Percentiles rank a stretch among this genome's conserved stretches.
Evolutionary conservation across 495 filamentous ascomycete species (phyloP).

Genomic region (Bombardia bombarda): DNA sequence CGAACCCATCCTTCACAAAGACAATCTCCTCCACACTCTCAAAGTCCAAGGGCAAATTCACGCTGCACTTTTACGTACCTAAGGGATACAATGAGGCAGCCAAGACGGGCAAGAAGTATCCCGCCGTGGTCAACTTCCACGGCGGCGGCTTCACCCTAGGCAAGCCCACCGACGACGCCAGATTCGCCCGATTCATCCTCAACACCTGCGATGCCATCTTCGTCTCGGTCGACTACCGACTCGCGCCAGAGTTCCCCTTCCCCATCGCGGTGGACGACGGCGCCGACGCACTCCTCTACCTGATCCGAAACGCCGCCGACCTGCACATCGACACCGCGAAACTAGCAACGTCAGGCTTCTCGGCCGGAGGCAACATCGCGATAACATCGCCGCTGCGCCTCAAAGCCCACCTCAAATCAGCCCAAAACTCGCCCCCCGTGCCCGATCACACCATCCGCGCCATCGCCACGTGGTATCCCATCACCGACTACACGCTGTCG

Average conservation of each 20-base stretch:
- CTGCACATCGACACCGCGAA: conserved; percentile 29
- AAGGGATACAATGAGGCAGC: conserved; percentile 47
- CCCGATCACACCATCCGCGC: conserved; percentile 25
- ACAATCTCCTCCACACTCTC: conserved; percentile 55
- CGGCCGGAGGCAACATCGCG: conserved; percentile 77
- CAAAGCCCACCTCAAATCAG: conserved; percentile 26
- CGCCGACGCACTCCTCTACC: conserved; percentile 58
- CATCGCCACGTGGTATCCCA: conserved; percentile 71
- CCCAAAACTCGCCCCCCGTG: neutral
- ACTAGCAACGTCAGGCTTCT: conserved; percentile 77
- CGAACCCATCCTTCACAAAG: conserved; percentile 56
- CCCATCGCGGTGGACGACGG: conserved; percentile 71
- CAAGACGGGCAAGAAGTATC: conserved; percentile 47
- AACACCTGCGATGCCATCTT: conserved; percentile 52
- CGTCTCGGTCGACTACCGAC: conserved; percentile 65
- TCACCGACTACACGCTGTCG: conserved; percentile 71
- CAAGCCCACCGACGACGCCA: conserved; percentile 59
- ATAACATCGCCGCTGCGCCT: conserved; percentile 73
- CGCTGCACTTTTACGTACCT: conserved; percentile 78
- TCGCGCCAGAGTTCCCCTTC: conserved; percentile 72
- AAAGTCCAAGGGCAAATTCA: conserved; percentile 44
- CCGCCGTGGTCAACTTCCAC: conserved; percentile 67
- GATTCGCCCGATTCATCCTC: conserved; percentile 51
- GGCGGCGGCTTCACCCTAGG: conserved; percentile 76
- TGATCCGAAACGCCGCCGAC: conserved; percentile 51